phyloP scores from a whole-genome alignment of 2,329 filamentous ascomycete species.

The Tolypocladium endophyticum region DNA sequence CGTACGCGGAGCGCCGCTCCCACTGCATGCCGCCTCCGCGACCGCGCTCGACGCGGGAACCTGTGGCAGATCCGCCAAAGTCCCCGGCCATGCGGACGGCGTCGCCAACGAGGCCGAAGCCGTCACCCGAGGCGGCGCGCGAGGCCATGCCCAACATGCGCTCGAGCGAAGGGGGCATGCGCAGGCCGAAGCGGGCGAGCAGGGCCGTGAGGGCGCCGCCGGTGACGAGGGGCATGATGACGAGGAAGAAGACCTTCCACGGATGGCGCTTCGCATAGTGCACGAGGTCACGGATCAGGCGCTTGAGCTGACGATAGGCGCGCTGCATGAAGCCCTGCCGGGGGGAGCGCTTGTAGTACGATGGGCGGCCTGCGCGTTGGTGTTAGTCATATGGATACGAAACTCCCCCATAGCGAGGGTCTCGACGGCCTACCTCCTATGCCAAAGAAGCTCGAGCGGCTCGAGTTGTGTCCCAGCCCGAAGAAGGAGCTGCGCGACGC shows the following conservation, averaged over 20 bases:
- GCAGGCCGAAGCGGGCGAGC: constrained; percentile 68
- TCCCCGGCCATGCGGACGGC: constrained; percentile 42
- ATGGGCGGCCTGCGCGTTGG: constrained; percentile 33
- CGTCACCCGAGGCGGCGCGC: constrained; percentile 34
- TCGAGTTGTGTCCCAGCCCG: constrained; percentile 29
- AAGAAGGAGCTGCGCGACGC: constrained; percentile 36
- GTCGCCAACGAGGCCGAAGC: constrained; percentile 39
- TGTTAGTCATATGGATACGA: background rate
- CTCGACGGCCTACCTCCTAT: constrained; percentile 13
- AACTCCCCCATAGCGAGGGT: background rate
- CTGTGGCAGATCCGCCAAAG: constrained; percentile 11
- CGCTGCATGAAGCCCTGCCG: constrained; percentile 68
- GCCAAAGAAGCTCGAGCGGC: constrained; percentile 35
- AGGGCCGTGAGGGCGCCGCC: constrained; percentile 73
- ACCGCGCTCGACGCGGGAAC: constrained; percentile 21
- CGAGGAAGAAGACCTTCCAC: constrained; percentile 75
- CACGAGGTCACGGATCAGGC: constrained; percentile 69
- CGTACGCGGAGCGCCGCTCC: constrained; percentile 26
- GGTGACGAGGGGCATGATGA: constrained; percentile 78
- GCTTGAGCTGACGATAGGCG: constrained; percentile 64
- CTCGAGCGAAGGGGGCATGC: constrained; percentile 56
- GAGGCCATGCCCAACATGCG: constrained; percentile 45
- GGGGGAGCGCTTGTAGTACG: constrained; percentile 72
- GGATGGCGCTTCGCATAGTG: constrained; percentile 77
- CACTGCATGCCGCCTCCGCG: constrained; percentile 24